Evolutionary conservation across 352 stramenopile genomes (phyloP).

Genomic region (Plasmopara viticola): DNA sequence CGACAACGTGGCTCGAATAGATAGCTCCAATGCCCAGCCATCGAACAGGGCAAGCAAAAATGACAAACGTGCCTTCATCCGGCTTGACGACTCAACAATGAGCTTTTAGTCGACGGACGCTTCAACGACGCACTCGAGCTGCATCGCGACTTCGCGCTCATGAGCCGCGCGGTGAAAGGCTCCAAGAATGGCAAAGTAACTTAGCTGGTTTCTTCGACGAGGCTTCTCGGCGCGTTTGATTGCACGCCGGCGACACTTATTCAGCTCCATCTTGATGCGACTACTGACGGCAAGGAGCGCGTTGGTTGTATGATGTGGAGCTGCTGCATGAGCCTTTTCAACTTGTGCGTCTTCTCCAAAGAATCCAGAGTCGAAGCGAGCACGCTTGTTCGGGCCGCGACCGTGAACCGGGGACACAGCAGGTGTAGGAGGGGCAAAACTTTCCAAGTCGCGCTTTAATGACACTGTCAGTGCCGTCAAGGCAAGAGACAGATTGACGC

Average conservation of each 20-base stretch:
- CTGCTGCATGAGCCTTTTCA: slow-evolving; percentile 5
- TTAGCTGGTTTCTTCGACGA: slow-evolving; percentile 62
- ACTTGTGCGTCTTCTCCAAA: slow-evolving; percentile 17
- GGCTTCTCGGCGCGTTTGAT: slow-evolving; percentile 40
- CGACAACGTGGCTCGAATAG: slow-evolving; percentile 29
- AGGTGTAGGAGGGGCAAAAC: slow-evolving; percentile 62
- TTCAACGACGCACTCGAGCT: slow-evolving; percentile 33
- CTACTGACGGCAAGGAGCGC: slow-evolving; percentile 67
- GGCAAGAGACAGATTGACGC: slow-evolving; percentile 45
- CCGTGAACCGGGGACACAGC: slow-evolving; percentile 54
- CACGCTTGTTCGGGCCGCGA: slow-evolving; percentile 42
- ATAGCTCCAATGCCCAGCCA: slow-evolving; percentile 30
- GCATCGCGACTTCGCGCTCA: slow-evolving; percentile 47
- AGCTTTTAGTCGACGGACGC: slow-evolving; percentile 23
- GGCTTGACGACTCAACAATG: slow-evolving; percentile 9
- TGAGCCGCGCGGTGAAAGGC: slow-evolving; percentile 73
- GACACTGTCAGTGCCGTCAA: slow-evolving; percentile 70
- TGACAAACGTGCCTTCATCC: slow-evolving; percentile 6
- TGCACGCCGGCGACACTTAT: slow-evolving; percentile 45
- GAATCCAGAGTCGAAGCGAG: slow-evolving; percentile 45
- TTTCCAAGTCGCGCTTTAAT: slow-evolving; percentile 64
- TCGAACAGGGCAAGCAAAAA: not conserved
- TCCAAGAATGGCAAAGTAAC: slow-evolving; percentile 72
- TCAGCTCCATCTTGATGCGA: slow-evolving; percentile 67
- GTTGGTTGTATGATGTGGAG: slow-evolving; percentile 32